Conservation (phyloP, 2,329 filamentous ascomycete species). For the Fusarium sp. region DNA sequence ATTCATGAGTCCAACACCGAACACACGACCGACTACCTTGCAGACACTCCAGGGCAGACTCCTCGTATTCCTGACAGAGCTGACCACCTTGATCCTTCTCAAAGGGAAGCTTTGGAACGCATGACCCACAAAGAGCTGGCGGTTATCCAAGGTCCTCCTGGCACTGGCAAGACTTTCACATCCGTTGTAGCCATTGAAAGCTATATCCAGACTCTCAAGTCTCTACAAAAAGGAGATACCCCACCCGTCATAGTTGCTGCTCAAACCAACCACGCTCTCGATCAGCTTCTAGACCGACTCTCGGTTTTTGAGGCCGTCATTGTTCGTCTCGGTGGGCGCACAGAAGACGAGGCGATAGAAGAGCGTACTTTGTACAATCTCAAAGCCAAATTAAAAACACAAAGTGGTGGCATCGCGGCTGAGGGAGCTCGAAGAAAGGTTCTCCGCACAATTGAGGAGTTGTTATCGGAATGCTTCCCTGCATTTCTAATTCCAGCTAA, state of each 20-base stretch:
- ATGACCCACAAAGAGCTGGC: constrained; percentile 79
- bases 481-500: constrained; percentile 62
- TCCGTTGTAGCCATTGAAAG: constrained; percentile 74
- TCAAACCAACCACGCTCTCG: constrained; percentile 91
- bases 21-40: constrained; percentile 46
- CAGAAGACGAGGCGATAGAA: constrained; percentile 72
- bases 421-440: constrained; percentile 20
- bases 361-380: constrained; percentile 74
- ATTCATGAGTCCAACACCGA: constrained; percentile 56
- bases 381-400: constrained; percentile 46
- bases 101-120: constrained; percentile 72
- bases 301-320: constrained; percentile 65
- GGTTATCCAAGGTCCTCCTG: constrained; percentile 85
- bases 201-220: constrained; percentile 63
- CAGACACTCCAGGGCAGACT: neutral
- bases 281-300: constrained; percentile 78
- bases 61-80: neutral
- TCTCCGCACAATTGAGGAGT: constrained; percentile 10
- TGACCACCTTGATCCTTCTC: constrained; percentile 72
- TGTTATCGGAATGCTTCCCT: constrained; percentile 46
- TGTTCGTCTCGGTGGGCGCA: constrained; percentile 71
- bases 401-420: neutral
- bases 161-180: constrained; percentile 81
- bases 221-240: constrained; percentile 34
- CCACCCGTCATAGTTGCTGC: constrained; percentile 80